Evolutionary conservation across 2,329 filamentous ascomycete genomes (phyloP).

Genomic region (Pseudogymnoascus sp.): DNA sequence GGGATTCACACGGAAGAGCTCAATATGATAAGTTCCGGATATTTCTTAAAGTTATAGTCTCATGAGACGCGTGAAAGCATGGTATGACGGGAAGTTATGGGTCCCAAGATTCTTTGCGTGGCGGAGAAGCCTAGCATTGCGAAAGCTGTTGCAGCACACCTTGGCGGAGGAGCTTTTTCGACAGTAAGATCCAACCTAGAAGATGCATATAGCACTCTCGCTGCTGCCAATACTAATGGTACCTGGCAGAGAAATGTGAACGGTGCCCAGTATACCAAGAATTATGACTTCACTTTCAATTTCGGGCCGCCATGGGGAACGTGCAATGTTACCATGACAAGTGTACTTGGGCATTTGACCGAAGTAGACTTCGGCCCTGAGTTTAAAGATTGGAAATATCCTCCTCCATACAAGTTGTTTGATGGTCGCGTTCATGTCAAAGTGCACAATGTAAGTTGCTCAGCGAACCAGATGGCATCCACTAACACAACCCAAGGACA

Average conservation of each 20-base stretch:
- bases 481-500: conserved; percentile 48
- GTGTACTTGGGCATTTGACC: conserved; percentile 82
- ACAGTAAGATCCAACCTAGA: conserved; percentile 48
- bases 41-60: conserved; percentile 1
- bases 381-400: conserved; percentile 74
- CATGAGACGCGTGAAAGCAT: background rate
- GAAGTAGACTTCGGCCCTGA: conserved; percentile 66
- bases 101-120: conserved; percentile 59
- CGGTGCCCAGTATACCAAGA: conserved; percentile 68
- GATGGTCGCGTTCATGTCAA: conserved; percentile 65
- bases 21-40: background rate
- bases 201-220: background rate
- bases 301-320: conserved; percentile 75
- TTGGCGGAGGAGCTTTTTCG: conserved; percentile 67
- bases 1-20: background rate
- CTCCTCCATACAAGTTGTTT: conserved; percentile 73
- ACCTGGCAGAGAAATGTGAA: conserved; percentile 20
- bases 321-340: conserved; percentile 88
- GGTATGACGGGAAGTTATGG: background rate
- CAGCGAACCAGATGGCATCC: conserved; percentile 4
- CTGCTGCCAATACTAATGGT: conserved; percentile 9
- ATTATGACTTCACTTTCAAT: conserved; percentile 85
- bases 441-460: conserved; percentile 53
- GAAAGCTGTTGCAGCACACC: conserved; percentile 84
- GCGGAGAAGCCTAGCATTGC: conserved; percentile 92